phyloP scores from a whole-genome alignment of 495 filamentous ascomycete species.

The Polyplosphaeria fusca region DNA sequence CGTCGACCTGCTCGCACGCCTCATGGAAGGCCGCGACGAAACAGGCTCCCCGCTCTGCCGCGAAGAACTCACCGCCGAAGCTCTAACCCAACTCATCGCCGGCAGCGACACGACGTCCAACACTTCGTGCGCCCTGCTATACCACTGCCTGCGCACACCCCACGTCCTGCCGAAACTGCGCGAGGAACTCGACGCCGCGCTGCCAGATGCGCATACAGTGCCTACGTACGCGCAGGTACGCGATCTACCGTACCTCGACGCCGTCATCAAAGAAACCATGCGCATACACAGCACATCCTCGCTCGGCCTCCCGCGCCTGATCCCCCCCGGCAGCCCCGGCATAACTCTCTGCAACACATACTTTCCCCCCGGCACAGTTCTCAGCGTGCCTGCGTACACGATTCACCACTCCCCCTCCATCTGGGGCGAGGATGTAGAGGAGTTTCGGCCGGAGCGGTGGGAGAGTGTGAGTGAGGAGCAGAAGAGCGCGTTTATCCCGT shows the following conservation, averaged over 20 bases:
- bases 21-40: slow-evolving; percentile 85
- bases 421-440: slow-evolving; percentile 79
- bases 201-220: slow-evolving; percentile 59
- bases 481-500: slow-evolving; percentile 69
- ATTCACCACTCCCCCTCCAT: slow-evolving; percentile 79
- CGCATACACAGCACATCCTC: slow-evolving; percentile 86
- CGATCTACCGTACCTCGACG: slow-evolving; percentile 73
- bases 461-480: slow-evolving; percentile 42
- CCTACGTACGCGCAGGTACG: slow-evolving; percentile 68
- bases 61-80: slow-evolving; percentile 82
- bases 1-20: slow-evolving; percentile 73
- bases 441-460: slow-evolving; percentile 80
- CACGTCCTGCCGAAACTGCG: slow-evolving; percentile 70
- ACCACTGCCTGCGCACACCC: slow-evolving; percentile 66
- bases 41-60: slow-evolving; percentile 69
- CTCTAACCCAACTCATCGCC: slow-evolving; percentile 85
- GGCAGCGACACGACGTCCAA: slow-evolving; percentile 89
- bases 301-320: slow-evolving; percentile 79
- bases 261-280: slow-evolving; percentile 83
- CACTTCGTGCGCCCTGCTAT: slow-evolving; percentile 82
- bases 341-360: slow-evolving; percentile 56
- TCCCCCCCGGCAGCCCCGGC: slow-evolving; percentile 57
- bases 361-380: slow-evolving; percentile 71
- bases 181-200: slow-evolving; percentile 64
- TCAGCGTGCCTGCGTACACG: slow-evolving; percentile 82